Percentiles rank a stretch among this genome's conserved stretches.
Evolutionary conservation across 2,329 filamentous ascomycete genomes (phyloP).

Genomic region (Sclerotinia sclerotiorum): DNA sequence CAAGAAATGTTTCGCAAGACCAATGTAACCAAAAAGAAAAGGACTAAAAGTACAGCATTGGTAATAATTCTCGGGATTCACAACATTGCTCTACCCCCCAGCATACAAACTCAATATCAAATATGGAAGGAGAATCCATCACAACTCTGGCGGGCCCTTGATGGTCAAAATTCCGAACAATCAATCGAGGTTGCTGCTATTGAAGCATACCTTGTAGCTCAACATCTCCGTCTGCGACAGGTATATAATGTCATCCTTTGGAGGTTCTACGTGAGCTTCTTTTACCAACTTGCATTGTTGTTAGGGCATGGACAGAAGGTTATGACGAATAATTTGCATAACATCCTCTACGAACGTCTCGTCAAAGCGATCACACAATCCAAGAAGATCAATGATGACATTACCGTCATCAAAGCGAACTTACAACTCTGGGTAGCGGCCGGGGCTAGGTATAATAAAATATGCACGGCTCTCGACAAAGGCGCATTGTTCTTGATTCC

Average conservation of each 20-base stretch:
- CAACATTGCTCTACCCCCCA: background rate
- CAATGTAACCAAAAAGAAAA: background rate
- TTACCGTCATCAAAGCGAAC: background rate
- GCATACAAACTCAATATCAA: background rate
- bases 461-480: background rate
- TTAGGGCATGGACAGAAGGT: background rate
- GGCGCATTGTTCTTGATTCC: slow-evolving; percentile 2
- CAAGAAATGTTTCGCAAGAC: background rate
- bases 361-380: background rate
- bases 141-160: background rate
- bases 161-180: background rate
- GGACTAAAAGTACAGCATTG: background rate
- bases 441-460: background rate
- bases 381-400: background rate
- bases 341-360: background rate
- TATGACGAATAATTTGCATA: background rate
- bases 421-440: background rate
- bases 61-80: background rate
- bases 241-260: background rate
- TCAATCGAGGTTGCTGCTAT: background rate
- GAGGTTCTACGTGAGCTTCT: background rate
- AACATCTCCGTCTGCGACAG: background rate
- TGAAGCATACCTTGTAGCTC: background rate
- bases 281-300: background rate
- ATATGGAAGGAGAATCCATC: slow-evolving; percentile 8